phyloP scores from a whole-genome alignment of 2,329 filamentous ascomycete species.

The Diaporthe sp. region DNA sequence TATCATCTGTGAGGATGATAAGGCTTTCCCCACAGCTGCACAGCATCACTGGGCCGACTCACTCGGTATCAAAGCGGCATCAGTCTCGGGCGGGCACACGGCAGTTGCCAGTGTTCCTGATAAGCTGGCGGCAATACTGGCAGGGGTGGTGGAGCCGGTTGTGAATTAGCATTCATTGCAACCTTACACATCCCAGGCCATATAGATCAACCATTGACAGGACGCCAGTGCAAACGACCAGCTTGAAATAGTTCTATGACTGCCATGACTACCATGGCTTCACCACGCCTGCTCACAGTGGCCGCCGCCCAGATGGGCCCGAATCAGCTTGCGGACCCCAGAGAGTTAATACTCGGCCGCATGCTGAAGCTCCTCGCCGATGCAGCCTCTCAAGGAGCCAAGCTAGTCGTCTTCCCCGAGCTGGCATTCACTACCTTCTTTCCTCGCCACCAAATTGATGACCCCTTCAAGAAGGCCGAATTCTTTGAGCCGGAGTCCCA shows the following conservation, averaged over 20 bases:
- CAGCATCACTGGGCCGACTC: background rate
- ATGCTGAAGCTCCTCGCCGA: conserved; percentile 64
- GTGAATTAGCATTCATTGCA: no score
- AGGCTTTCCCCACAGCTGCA: conserved; percentile 1
- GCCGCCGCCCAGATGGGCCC: conserved; percentile 69
- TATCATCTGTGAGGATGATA: background rate
- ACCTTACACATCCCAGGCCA: background rate
- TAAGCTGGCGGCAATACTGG: conserved; percentile 8
- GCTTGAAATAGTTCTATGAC: background rate
- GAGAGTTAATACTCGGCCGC: conserved; percentile 59
- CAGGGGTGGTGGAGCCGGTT: no score
- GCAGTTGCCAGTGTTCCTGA: conserved; percentile 19
- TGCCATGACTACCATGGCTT: conserved; percentile 24
- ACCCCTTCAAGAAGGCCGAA: conserved; percentile 58
- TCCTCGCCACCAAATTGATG: conserved; percentile 63
- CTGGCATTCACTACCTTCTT: conserved; percentile 71
- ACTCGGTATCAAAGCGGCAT: background rate
- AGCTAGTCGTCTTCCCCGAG: conserved; percentile 68
- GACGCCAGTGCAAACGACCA: background rate
- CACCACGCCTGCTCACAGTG: conserved; percentile 49
- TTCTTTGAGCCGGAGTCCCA: conserved; percentile 66
- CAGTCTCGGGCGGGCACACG: background rate
- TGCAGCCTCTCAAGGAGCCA: conserved; percentile 59
- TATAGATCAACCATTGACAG: background rate
- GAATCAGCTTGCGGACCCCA: conserved; percentile 56